phyloP scores from a whole-genome alignment of 2,329 filamentous ascomycete species.

The Sporothrix brasiliensis region DNA sequence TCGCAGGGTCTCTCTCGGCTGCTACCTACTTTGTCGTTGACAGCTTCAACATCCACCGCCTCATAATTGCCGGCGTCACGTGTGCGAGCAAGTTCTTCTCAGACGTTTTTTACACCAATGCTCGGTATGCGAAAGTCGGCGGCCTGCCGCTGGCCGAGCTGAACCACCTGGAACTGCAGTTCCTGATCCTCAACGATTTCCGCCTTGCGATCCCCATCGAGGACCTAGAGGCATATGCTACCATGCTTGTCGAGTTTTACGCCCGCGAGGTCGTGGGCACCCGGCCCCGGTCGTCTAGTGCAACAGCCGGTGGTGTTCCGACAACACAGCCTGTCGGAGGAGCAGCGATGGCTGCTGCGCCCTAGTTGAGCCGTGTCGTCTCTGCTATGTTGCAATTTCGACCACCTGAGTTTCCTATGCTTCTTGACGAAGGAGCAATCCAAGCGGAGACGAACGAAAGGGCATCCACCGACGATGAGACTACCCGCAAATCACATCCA shows the following conservation, averaged over 20 bases:
- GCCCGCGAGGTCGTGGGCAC: slow-evolving; percentile 77
- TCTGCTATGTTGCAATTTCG: not conserved
- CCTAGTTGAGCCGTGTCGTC: not conserved
- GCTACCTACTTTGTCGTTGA: slow-evolving; percentile 85
- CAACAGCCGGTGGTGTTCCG: not conserved
- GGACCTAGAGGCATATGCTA: slow-evolving; percentile 94
- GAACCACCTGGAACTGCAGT: slow-evolving; percentile 95
- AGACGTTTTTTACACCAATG: slow-evolving; percentile 98
- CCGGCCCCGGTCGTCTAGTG: slow-evolving; percentile 35
- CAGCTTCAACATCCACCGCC: slow-evolving; percentile 96
- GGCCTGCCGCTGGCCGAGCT: slow-evolving; percentile 88
- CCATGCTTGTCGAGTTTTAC: slow-evolving; percentile 98
- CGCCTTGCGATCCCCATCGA: slow-evolving; percentile 89
- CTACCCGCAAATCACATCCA: not conserved
- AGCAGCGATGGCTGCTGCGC: not conserved
- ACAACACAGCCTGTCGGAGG: not conserved
- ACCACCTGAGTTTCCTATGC: not conserved
- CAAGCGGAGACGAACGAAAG: not conserved
- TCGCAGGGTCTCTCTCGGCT: slow-evolving; percentile 34
- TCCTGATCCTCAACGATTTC: slow-evolving; percentile 94
- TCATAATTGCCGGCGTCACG: slow-evolving; percentile 95
- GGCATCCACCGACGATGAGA: not conserved
- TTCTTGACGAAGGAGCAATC: not conserved
- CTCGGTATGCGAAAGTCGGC: slow-evolving; percentile 97
- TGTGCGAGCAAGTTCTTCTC: slow-evolving; percentile 99